Conservation (phyloP, 495 filamentous ascomycete species). For the Xylaria longipes region DNA sequence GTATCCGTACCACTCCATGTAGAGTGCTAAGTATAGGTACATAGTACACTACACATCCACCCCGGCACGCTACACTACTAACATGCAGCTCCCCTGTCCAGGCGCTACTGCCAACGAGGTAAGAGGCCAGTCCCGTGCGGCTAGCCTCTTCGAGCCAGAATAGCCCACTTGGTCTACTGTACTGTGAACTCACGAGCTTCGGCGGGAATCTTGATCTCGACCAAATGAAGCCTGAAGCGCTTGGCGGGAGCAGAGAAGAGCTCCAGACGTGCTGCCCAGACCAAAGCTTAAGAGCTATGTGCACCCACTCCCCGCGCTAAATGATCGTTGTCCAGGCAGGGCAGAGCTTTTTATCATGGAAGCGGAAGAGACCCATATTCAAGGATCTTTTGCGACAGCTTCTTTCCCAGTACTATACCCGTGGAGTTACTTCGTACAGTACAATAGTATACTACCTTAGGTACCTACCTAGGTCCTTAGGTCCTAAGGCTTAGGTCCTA, state of each 20-base stretch:
- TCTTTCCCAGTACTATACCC: background rate
- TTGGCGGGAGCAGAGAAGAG: background rate
- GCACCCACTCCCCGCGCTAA: slow-evolving; percentile 10
- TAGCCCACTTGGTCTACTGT: slow-evolving; percentile 1
- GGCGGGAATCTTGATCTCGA: background rate
- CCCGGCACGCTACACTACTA: slow-evolving; percentile 9
- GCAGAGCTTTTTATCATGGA: background rate
- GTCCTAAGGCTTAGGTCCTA: no score
- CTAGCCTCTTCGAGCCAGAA: background rate
- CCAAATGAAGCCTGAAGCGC: background rate
- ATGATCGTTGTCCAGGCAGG: background rate
- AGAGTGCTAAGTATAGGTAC: slow-evolving; percentile 6
- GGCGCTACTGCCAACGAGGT: slow-evolving; percentile 4
- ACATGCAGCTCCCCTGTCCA: background rate
- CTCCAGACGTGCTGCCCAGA: no score
- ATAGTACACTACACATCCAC: background rate
- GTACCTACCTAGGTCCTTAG: no score
- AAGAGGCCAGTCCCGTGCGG: background rate
- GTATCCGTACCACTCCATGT: slow-evolving; percentile 18
- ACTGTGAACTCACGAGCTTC: background rate
- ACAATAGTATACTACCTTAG: background rate
- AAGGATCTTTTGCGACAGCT: background rate
- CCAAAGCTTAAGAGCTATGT: background rate
- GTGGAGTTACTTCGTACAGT: background rate
- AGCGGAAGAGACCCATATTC: background rate